phyloP scores from a whole-genome alignment of 257 asterid species.

The Fraxinus excelsior region DNA sequence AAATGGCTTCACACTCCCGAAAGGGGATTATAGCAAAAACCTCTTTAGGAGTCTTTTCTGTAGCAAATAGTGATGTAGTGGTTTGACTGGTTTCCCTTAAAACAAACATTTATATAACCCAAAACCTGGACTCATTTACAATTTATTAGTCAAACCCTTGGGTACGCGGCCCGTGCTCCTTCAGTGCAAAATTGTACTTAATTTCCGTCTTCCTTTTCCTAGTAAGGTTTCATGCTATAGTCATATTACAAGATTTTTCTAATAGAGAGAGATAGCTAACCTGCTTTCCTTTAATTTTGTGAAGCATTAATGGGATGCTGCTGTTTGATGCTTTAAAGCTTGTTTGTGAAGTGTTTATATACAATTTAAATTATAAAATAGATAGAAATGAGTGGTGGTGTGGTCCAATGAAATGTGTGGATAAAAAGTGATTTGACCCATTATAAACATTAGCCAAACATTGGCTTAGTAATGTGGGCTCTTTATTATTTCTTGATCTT shows the following conservation, averaged over 20 bases:
- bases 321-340: not conserved
- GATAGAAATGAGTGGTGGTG: too few species aligned
- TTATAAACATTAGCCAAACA: too few species aligned
- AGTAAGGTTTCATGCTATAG: not conserved
- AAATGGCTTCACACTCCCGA: not conserved
- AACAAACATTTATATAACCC: not conserved
- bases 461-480: not conserved
- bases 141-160: not conserved
- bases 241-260: not conserved
- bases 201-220: not conserved
- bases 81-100: not conserved
- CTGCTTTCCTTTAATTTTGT: not conserved
- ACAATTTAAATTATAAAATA: too few species aligned
- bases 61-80: not conserved
- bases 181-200: not conserved
- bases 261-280: not conserved
- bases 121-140: not conserved
- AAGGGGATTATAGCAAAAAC: not conserved
- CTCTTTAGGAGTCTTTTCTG: not conserved
- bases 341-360: too few species aligned
- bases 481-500: not conserved
- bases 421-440: too few species aligned
- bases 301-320: conserved; percentile 5
- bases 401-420: too few species aligned
- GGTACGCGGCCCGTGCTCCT: not conserved